Percentiles rank a stretch among this genome's conserved stretches.
These are phyloP conservation scores for Hyphodiscus hymeniophilus DNA, from an alignment of 495 filamentous ascomycete species.

Conservation along the genomic window DNA sequence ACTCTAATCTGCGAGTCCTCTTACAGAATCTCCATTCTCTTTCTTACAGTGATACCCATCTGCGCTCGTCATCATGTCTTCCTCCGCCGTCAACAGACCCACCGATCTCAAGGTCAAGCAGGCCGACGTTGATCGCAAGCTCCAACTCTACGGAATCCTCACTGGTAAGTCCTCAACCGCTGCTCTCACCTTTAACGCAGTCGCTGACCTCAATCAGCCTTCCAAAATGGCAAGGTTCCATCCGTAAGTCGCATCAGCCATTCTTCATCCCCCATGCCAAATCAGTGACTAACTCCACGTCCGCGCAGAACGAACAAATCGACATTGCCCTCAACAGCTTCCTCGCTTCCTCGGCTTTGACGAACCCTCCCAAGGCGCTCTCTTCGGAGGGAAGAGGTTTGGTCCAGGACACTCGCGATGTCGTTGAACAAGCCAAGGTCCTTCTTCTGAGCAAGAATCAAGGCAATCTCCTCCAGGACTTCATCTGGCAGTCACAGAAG, in stretches of 20 bases:
- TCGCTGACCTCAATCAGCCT: slow-evolving; percentile 44
- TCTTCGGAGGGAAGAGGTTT: slow-evolving; percentile 74
- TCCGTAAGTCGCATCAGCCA: slow-evolving; percentile 51
- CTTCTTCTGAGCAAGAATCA: slow-evolving; percentile 93
- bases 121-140: slow-evolving; percentile 80
- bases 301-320: slow-evolving; percentile 72
- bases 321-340: slow-evolving; percentile 87
- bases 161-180: slow-evolving; percentile 42
- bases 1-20: background rate
- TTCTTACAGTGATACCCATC: slow-evolving; percentile 18
- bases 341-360: slow-evolving; percentile 55
- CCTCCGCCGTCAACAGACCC: slow-evolving; percentile 49
- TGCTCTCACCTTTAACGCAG: slow-evolving; percentile 11
- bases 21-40: background rate
- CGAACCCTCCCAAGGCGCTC: slow-evolving; percentile 66
- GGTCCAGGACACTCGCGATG: slow-evolving; percentile 67
- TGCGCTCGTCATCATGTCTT: slow-evolving; percentile 13
- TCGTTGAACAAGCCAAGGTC: slow-evolving; percentile 81
- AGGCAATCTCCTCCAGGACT: slow-evolving; percentile 89
- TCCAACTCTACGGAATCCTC: slow-evolving; percentile 90
- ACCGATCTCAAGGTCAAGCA: slow-evolving; percentile 47
- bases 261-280: background rate
- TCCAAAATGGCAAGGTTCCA: slow-evolving; percentile 82
- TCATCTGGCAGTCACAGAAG: slow-evolving; percentile 85
- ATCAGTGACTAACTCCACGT: background rate